phyloP scores from a whole-genome alignment of 1,139 yeast species.

The Pichia sp. region DNA sequence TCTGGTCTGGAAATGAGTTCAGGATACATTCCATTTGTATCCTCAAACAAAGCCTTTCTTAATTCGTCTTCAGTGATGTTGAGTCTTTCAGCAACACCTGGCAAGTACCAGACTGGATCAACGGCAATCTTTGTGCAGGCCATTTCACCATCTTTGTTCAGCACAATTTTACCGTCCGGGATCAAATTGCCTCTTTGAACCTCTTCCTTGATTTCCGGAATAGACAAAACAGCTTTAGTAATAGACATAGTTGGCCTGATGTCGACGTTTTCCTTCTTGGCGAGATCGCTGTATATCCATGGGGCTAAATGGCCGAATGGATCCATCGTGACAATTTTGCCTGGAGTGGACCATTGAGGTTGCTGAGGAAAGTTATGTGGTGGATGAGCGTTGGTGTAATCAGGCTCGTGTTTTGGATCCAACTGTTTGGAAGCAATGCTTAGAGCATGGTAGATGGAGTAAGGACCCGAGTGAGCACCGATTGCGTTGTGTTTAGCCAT shows the following conservation, averaged over 20 bases:
- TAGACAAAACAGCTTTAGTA: slow-evolving; percentile 58
- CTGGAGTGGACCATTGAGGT: slow-evolving; percentile 49
- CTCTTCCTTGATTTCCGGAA: slow-evolving; percentile 52
- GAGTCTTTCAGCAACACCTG: slow-evolving; percentile 60
- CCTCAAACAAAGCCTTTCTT: slow-evolving; percentile 55
- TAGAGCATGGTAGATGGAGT: slow-evolving; percentile 56
- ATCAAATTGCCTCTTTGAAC: slow-evolving; percentile 46
- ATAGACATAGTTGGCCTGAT: slow-evolving; percentile 59
- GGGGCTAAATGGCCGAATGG: slow-evolving; percentile 63
- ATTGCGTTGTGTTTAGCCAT: slow-evolving; percentile 45
- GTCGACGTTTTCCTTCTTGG: slow-evolving; percentile 44
- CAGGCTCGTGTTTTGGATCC: slow-evolving; percentile 48
- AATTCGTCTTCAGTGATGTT: slow-evolving; percentile 51
- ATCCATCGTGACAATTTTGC: slow-evolving; percentile 58
- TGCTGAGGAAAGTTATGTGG: slow-evolving; percentile 50
- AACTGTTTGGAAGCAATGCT: slow-evolving; percentile 56
- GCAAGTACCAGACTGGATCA: slow-evolving; percentile 65
- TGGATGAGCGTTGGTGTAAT: slow-evolving; percentile 60
- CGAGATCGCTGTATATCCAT: slow-evolving; percentile 44
- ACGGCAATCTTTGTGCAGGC: slow-evolving; percentile 59
- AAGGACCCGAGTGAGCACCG: slow-evolving; percentile 61
- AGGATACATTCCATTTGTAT: slow-evolving; percentile 64
- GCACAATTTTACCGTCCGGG: slow-evolving; percentile 55
- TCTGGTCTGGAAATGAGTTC: slow-evolving; percentile 61
- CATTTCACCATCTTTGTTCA: slow-evolving; percentile 54